Percentiles rank a stretch among this genome's conserved stretches.
phyloP scores from a whole-genome alignment of 2,329 filamentous ascomycete species.

The Xylaria sp. region DNA sequence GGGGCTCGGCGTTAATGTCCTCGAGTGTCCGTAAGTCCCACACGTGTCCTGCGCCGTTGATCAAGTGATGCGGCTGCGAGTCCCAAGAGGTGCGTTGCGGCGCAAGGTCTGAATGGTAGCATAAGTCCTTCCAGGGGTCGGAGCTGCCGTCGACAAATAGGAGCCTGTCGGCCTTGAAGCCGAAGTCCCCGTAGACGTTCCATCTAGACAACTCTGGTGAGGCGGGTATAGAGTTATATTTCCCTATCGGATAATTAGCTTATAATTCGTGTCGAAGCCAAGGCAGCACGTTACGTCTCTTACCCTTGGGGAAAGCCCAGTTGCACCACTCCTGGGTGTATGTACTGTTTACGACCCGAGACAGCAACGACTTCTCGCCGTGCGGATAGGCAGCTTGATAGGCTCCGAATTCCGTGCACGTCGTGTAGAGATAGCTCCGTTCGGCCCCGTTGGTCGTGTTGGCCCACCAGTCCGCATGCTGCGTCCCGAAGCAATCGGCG shows the following conservation, averaged over 20 bases:
- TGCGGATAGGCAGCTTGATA: constrained; percentile 53
- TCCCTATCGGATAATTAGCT: too few species aligned
- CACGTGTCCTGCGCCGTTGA: constrained; percentile 55
- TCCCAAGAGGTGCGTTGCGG: constrained; percentile 44
- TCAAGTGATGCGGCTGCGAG: constrained; percentile 53
- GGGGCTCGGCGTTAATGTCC: constrained; percentile 20
- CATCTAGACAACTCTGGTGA: constrained; percentile 49
- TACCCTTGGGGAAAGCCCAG: constrained; percentile 56
- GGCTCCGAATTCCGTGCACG: constrained; percentile 53
- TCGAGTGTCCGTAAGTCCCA: constrained; percentile 51
- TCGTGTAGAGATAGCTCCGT: constrained; percentile 57
- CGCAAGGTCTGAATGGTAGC: constrained; percentile 54
- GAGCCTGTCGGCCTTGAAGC: constrained; percentile 52
- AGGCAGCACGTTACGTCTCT: background rate
- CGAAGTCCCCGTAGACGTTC: constrained; percentile 54
- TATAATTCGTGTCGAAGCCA: too few species aligned
- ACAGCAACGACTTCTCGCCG: constrained; percentile 51
- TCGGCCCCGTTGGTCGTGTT: constrained; percentile 46
- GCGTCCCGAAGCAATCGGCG: constrained; percentile 49
- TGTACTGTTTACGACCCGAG: constrained; percentile 50
- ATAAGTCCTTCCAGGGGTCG: constrained; percentile 58
- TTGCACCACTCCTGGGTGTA: constrained; percentile 62
- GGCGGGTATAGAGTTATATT: constrained; percentile 51
- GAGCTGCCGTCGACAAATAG: constrained; percentile 57
- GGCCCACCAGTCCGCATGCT: constrained; percentile 50